phyloP scores from a whole-genome alignment of 352 stramenopile species.

The Globisporangium middletonii region DNA sequence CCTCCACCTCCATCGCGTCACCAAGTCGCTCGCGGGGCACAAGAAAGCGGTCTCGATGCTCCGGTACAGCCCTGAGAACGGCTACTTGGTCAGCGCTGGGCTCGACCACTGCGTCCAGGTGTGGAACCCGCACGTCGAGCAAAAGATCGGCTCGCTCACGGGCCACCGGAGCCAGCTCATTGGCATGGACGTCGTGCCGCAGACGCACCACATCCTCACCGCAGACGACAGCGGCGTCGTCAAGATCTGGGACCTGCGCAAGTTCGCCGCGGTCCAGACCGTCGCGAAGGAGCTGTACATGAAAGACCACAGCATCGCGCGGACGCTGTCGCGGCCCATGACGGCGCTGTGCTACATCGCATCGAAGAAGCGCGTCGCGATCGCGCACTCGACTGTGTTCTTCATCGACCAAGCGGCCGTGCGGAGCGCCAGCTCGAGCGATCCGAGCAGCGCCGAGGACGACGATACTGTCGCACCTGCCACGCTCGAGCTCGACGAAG shows the following conservation, averaged over 20 bases:
- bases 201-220: conserved; percentile 44
- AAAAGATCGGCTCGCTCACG: conserved; percentile 39
- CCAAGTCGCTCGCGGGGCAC: conserved; percentile 32
- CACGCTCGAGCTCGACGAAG: conserved; percentile 17
- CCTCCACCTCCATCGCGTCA: conserved; percentile 17
- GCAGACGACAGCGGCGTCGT: conserved; percentile 42
- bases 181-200: conserved; percentile 37
- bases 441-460: neutral
- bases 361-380: conserved; percentile 25
- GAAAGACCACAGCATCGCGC: conserved; percentile 13
- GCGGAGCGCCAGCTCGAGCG: neutral
- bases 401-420: conserved; percentile 37
- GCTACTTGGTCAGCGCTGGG: conserved; percentile 50
- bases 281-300: conserved; percentile 30
- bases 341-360: conserved; percentile 30
- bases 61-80: conserved; percentile 34
- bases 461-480: neutral
- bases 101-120: conserved; percentile 49
- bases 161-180: conserved; percentile 43
- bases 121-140: conserved; percentile 58
- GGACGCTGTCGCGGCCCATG: conserved; percentile 12
- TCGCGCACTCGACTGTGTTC: conserved; percentile 46
- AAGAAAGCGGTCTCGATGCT: conserved; percentile 37
- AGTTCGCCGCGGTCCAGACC: conserved; percentile 36
- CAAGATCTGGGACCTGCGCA: conserved; percentile 52